phyloP scores from a whole-genome alignment of 1,284 basidiomycete genomes.

The Fistulina hepatica region DNA sequence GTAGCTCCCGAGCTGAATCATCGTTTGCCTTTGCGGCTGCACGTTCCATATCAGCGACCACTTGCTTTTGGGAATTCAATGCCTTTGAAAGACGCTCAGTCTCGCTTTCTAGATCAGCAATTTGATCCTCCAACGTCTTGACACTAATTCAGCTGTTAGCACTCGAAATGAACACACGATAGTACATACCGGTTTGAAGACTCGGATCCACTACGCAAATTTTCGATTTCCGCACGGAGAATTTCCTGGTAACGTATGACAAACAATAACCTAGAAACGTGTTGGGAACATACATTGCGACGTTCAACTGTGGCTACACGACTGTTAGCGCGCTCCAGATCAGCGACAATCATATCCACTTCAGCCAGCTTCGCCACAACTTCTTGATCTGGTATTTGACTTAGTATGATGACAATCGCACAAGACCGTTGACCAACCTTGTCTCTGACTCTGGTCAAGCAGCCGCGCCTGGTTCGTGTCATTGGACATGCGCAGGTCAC shows the following conservation, averaged over 20 bases:
- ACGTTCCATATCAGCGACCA: slow-evolving; percentile 39
- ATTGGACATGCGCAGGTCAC: slow-evolving; percentile 82
- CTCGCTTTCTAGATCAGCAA: slow-evolving; percentile 66
- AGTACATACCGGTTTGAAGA: slow-evolving; percentile 54
- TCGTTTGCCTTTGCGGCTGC: slow-evolving; percentile 44
- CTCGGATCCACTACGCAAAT: slow-evolving; percentile 71
- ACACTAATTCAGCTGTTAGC: slow-evolving; percentile 34
- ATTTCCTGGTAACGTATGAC: slow-evolving; percentile 53
- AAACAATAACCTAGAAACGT: slow-evolving; percentile 1
- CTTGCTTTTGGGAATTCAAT: slow-evolving; percentile 60
- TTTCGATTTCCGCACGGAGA: slow-evolving; percentile 87
- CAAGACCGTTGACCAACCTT: slow-evolving; percentile 40
- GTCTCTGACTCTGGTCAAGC: slow-evolving; percentile 77
- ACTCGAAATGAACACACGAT: slow-evolving; percentile 1
- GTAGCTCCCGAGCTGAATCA: slow-evolving; percentile 50
- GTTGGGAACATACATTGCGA: slow-evolving; percentile 57
- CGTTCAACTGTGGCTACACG: slow-evolving; percentile 87
- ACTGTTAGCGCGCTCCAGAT: slow-evolving; percentile 87
- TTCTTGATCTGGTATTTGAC: slow-evolving; percentile 69
- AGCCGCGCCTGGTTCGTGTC: slow-evolving; percentile 88
- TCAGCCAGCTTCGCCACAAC: slow-evolving; percentile 81
- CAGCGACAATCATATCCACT: slow-evolving; percentile 85
- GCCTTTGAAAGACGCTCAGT: slow-evolving; percentile 56
- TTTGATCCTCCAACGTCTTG: slow-evolving; percentile 59
- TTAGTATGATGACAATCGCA: not conserved